phyloP scores from a whole-genome alignment of 257 asterid genomes.

The Plantago major region DNA sequence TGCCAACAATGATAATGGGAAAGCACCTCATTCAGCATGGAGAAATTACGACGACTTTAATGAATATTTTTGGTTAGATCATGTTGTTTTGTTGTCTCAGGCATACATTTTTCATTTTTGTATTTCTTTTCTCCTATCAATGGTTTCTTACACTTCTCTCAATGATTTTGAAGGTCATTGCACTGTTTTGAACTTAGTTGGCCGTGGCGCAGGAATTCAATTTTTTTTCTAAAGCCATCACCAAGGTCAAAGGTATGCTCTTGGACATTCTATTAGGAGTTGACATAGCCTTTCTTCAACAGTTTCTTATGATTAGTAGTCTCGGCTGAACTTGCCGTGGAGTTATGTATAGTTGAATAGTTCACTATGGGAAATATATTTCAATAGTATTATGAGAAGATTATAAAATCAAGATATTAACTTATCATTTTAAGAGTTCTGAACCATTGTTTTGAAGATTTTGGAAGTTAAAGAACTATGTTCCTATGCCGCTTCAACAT shows the following conservation, averaged over 20 bases:
- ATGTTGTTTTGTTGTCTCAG: slow-evolving; percentile 9
- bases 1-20: slow-evolving; percentile 78
- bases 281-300: neutral
- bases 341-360: too few species aligned
- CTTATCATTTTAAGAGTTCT: too few species aligned
- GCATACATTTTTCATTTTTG: neutral
- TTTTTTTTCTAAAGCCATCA: slow-evolving; percentile 73
- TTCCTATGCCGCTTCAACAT: too few species aligned
- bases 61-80: slow-evolving; percentile 85
- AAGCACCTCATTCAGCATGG: slow-evolving; percentile 99
- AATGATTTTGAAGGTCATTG: slow-evolving; percentile 53
- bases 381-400: too few species aligned
- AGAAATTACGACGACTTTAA: slow-evolving; percentile 97
- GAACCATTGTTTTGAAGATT: too few species aligned
- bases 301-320: neutral
- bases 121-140: slow-evolving; percentile 7
- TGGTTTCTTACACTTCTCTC: slow-evolving; percentile 12
- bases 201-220: slow-evolving; percentile 84
- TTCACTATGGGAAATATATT: too few species aligned
- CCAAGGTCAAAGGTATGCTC: slow-evolving; percentile 73
- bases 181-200: slow-evolving; percentile 91
- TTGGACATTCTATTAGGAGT: slow-evolving; percentile 8
- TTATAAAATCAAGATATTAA: too few species aligned
- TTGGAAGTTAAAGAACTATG: too few species aligned
- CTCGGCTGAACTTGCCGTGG: neutral